Base-by-base conservation (phyloP, 495 filamentous ascomycete species). In the Chaetomium fimeti region DNA sequence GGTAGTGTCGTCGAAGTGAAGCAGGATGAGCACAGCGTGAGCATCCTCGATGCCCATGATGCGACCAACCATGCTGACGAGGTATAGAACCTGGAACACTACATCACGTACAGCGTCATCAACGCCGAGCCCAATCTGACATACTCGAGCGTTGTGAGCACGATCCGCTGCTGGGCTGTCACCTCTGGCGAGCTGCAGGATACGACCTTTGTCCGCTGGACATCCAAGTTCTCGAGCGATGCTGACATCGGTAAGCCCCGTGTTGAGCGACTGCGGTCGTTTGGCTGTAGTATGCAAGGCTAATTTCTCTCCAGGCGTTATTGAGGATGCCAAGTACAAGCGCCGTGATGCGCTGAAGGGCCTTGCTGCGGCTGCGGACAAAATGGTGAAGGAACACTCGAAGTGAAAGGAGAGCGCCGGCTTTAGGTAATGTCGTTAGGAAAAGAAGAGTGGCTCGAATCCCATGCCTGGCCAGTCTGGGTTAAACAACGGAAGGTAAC, bases 261-360 rank as follows among this genome's bases (percentile, higher is more conserved):
- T 52, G 61, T 12, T 42, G 6, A 4, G 1, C 5, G 2, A 15
- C 24, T 8, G 27, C 25, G 51, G 2, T n/a, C 9, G 18, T 29
- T 32, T 6, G 2, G 12, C 0, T 27, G 25, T 38, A 42, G 32
- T 7, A 32, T 36, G 16, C 2, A 28, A 47, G 52, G 20, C 69
- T 75, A 42, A 49, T 27, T 52, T 47, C n/a, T 55, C 12, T 53
- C 22, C 40, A 88, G 87, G 81, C 51, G 87, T 89, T 38, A 86
- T 89, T 57, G 82, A 88, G 74, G 87, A 89, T 69, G 87, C 85
- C 47, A 87, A 85, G 74, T 89, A 84, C 83, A 89, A 89, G 81
- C 87, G 87, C 64, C 84, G 83, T 28, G 87, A 89, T 66, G 87
- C 85, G 7, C 75, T 89, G 27, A 83, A 82, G 42, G 87, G 85